A percentile compares a stretch with the other conserved stretches of the same genome.
Evolutionary conservation across 2,329 filamentous ascomycete species (phyloP).

Genomic region (Cercospora nicotianae): DNA sequence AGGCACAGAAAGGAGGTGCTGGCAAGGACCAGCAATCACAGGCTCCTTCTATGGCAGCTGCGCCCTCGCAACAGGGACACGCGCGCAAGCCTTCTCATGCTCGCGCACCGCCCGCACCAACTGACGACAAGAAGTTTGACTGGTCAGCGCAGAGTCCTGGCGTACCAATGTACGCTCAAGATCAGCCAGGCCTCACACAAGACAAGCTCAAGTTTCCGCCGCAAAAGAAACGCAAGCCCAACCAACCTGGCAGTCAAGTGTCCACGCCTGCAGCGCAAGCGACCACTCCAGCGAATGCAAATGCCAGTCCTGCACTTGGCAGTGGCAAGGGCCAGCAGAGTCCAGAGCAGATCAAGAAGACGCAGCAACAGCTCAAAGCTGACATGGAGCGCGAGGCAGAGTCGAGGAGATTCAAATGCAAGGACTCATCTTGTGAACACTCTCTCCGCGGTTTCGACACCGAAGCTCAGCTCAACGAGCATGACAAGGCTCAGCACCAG

Average conservation of each 20-base stretch:
- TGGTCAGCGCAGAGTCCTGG: constrained; percentile 47
- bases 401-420: constrained; percentile 55
- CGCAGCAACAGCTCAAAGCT: constrained; percentile 37
- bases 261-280: constrained; percentile 43
- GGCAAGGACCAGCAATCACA: constrained; percentile 22
- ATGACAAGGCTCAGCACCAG: constrained; percentile 55
- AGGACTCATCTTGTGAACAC: constrained; percentile 53
- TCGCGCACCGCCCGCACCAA: constrained; percentile 37
- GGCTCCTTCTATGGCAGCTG: constrained; percentile 24
- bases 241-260: constrained; percentile 41
- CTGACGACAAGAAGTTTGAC: constrained; percentile 39
- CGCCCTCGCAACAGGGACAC: constrained; percentile 29
- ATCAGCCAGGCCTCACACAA: constrained; percentile 52
- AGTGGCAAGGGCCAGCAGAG: constrained; percentile 40
- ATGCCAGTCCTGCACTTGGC: constrained; percentile 42
- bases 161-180: constrained; percentile 56
- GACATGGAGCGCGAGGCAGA: constrained; percentile 47
- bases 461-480: constrained; percentile 49
- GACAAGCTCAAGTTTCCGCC: constrained; percentile 60
- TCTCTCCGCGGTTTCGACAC: constrained; percentile 57
- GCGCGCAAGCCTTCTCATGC: constrained; percentile 31
- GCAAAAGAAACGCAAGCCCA: constrained; percentile 57
- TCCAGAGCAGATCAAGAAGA: constrained; percentile 50
- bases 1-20: constrained; percentile 20
- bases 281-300: constrained; percentile 40